These are phyloP conservation scores for Phellinidium pouzarii DNA, from an alignment of 1,284 basidiomycete genomes.

Conservation along the genomic window DNA sequence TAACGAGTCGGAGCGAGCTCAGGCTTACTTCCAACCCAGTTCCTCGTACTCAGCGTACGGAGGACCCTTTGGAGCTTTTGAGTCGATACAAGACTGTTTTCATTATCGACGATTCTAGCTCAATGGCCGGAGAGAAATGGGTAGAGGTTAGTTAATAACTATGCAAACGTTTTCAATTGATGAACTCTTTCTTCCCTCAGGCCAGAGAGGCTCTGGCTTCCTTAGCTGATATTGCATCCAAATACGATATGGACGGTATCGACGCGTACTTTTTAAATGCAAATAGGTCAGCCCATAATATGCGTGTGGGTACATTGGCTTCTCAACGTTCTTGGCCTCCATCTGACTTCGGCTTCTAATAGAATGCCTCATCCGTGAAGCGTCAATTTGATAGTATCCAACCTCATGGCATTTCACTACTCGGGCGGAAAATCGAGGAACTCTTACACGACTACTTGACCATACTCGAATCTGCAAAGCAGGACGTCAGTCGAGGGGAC, in stretches of 20 bases:
- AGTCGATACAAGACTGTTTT: slow-evolving; percentile 45
- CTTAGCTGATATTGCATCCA: slow-evolving; percentile 36
- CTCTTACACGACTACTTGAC: slow-evolving; percentile 41
- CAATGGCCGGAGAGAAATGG: slow-evolving; percentile 47
- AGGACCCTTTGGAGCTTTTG: slow-evolving; percentile 24
- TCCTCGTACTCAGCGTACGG: not conserved
- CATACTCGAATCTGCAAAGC: slow-evolving; percentile 34
- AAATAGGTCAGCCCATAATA: slow-evolving; percentile 25
- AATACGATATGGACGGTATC: slow-evolving; percentile 44
- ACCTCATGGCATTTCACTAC: slow-evolving; percentile 42
- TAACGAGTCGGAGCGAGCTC: not conserved
- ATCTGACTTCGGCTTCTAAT: not conserved
- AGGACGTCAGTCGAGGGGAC: slow-evolving; percentile 27
- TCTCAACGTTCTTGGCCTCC: not conserved
- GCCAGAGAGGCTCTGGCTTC: slow-evolving; percentile 36
- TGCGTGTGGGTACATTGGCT: slow-evolving; percentile 30
- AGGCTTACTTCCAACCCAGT: not conserved
- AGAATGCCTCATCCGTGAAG: slow-evolving; percentile 30
- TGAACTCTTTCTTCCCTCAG: slow-evolving; percentile 25
- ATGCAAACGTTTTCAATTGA: not conserved
- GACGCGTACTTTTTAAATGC: slow-evolving; percentile 45
- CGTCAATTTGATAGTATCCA: slow-evolving; percentile 37
- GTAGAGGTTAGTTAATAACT: slow-evolving; percentile 31
- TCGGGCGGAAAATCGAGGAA: slow-evolving; percentile 41
- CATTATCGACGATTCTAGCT: slow-evolving; percentile 52